A percentile compares a stretch with the other conserved stretches of the same genome.
These are phyloP conservation scores for Apiotrichum domesticum DNA, from an alignment of 1,284 basidiomycete species.

Conservation along the genomic window DNA sequence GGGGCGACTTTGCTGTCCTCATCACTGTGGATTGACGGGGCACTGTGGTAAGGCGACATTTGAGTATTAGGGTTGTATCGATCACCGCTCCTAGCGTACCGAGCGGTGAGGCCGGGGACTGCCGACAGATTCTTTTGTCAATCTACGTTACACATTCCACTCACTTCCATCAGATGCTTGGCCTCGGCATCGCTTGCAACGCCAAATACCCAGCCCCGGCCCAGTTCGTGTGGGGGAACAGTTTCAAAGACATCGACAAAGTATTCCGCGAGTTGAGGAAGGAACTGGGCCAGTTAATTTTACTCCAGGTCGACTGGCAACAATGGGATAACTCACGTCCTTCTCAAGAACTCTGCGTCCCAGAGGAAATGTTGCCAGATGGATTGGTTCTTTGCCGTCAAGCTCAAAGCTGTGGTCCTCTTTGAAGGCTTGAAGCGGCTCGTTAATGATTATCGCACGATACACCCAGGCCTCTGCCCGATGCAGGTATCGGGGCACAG, in stretches of 20 bases:
- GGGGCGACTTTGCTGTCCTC: too few species aligned
- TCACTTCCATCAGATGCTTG: slow-evolving; percentile 7
- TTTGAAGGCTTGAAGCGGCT: neutral
- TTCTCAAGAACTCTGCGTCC: slow-evolving; percentile 19
- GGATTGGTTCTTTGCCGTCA: neutral
- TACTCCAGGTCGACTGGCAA: neutral
- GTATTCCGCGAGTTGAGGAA: slow-evolving; percentile 24
- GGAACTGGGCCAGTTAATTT: slow-evolving; percentile 17
- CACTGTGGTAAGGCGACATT: too few species aligned
- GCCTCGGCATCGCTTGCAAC: slow-evolving; percentile 15
- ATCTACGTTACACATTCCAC: neutral
- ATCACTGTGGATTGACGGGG: too few species aligned
- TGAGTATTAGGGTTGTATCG: neutral
- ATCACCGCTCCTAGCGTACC: neutral
- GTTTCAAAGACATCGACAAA: slow-evolving; percentile 28
- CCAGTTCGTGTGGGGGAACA: slow-evolving; percentile 12
- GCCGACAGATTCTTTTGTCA: neutral
- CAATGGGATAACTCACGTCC: slow-evolving; percentile 21
- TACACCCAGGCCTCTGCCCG: neutral
- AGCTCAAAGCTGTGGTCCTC: neutral
- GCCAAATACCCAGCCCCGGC: slow-evolving; percentile 16
- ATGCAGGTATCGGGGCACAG: neutral
- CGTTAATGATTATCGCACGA: neutral
- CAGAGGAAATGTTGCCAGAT: slow-evolving; percentile 9
- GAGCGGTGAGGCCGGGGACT: neutral